phyloP scores from a whole-genome alignment of 768 basidiomycete genomes.

The Favolaschia claudopus region DNA sequence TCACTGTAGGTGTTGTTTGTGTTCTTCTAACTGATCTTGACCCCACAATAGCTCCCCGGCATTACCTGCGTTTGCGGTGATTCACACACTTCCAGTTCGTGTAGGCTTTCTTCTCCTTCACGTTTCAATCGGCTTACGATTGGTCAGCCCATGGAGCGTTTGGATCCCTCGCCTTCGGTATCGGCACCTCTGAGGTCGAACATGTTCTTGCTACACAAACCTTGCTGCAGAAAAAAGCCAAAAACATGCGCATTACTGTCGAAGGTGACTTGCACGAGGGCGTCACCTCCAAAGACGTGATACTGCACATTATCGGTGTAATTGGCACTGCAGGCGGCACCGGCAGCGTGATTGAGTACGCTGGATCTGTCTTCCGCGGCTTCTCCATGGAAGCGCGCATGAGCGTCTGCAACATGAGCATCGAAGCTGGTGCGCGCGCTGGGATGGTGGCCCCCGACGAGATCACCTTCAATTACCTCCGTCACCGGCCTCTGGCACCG shows the following conservation, averaged over 20 bases:
- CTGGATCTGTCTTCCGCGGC: slow-evolving; percentile 85
- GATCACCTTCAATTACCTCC: slow-evolving; percentile 84
- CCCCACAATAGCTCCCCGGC: slow-evolving; percentile 63
- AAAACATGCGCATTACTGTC: slow-evolving; percentile 93
- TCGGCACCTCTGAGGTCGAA: slow-evolving; percentile 94
- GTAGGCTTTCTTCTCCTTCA: neutral
- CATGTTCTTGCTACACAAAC: slow-evolving; percentile 95
- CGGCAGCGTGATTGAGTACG: slow-evolving; percentile 90
- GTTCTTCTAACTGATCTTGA: neutral
- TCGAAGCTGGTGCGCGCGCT: slow-evolving; percentile 91
- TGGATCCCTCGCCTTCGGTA: slow-evolving; percentile 91
- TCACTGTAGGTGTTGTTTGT: slow-evolving; percentile 65
- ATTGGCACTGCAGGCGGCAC: slow-evolving; percentile 96
- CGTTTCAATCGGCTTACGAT: slow-evolving; percentile 1
- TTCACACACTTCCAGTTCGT: slow-evolving; percentile 90
- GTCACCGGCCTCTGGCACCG: slow-evolving; percentile 81
- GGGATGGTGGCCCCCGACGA: slow-evolving; percentile 95
- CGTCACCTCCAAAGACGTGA: slow-evolving; percentile 89
- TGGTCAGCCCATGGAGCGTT: slow-evolving; percentile 86
- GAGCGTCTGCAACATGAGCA: slow-evolving; percentile 95
- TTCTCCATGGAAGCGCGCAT: slow-evolving; percentile 92
- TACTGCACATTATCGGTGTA: slow-evolving; percentile 87
- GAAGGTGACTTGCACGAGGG: slow-evolving; percentile 84
- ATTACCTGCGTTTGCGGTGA: slow-evolving; percentile 91
- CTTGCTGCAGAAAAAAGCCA: slow-evolving; percentile 83